Evolutionary conservation across 176 grass and related monocot genomes (phyloP), one percentile per base, ranked within the genome.

Genomic region (Carex pumila): DNA sequence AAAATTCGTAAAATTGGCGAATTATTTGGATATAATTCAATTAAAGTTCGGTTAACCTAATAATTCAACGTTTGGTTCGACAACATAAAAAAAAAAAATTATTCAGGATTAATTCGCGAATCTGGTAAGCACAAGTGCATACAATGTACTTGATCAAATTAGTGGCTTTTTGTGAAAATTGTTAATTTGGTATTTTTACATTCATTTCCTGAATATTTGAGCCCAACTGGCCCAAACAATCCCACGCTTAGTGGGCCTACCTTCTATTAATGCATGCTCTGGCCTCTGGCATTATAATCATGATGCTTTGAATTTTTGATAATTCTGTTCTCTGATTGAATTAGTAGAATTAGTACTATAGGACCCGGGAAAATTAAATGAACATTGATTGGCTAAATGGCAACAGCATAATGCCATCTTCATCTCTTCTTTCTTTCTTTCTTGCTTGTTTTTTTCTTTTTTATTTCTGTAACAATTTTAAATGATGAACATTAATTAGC

Each of bases 401-500:
- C 30, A 68, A 68, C 32, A 68, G 17, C 25, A 65, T 37, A 68
- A 68, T 68, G 14, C 0, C 65, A 39, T 68, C 17, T 60, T 60
- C 57, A 60, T 60, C 25, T 65, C 25, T 65, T 63, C 22, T 64
- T 11, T n/a, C 17, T 47, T 47, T 47, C 43, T 47, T 58, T 5
- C 17, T 17, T 65, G 5, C 63, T 65, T 8, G 43, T 45, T 45
- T 45, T 45, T 45, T 45, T 18, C 17, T 18, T 65, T 32, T 30
- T 65, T 1, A 18, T 18, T 65, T 32, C 63, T 65, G 4, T 12
- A 65, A 29, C 4, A 60, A 31, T 29, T 65, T 67, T 6, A 36
- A 32, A 39, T 43, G 66, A 39, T 43, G 66, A 70, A 70, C 37
- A 78, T 78, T 78, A 57, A 78, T 30, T 78, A 56, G 50, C 73